Evolutionary conservation across 768 basidiomycete species (phyloP), one percentile per base, ranked within the genome.

Genomic region (Pulveroboletus sp.): DNA sequence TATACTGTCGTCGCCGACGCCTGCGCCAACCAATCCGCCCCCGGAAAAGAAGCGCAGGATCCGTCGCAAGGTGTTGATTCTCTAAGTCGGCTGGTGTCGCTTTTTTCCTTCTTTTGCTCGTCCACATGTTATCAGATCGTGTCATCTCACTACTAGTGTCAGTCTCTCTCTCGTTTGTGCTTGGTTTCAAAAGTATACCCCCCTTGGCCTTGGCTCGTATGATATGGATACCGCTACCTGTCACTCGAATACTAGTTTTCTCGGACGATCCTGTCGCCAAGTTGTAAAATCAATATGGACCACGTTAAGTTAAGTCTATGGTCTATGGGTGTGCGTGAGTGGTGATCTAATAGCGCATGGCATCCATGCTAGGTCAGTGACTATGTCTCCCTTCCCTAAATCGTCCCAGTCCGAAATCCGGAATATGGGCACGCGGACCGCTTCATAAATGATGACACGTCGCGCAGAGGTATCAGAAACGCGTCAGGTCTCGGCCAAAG

Each of bases 401-500:
- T 29, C 8, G 8, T 27, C 25, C 27, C 27, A 24, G n/a, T 24
- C 43, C 14, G 17, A 14, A 16, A 21, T 21, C 20, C 43, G 43
- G 21, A 21, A 1, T 19, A 11, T 4, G 33, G 16, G 21, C 33
- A 1, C 29, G n/a, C 7, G 33, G 16, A 11, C 32, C 14, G 10
- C 24, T 43, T 33, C 31, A 13, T 27, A 24, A 27, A 27, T 19
- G 17, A n/a, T 33, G 40, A 38, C 35, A 43, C 31, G 27, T 54
- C 38, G 9, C 25, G 25, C 25, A 27, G 27, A 5, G 9, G 27
- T 29, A 29, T 29, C 66, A 87, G 61, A 88, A 86, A 13, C 84
- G 78, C 19, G 80, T 84, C 49, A 88, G 64, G 62, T 89, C 86
- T 23, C 86, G 80, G 7, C 85, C 85, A 64, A 87, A 85, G 40